phyloP scores from a whole-genome alignment of 208 protist genomes.

The Tritrichomonas musculus region DNA sequence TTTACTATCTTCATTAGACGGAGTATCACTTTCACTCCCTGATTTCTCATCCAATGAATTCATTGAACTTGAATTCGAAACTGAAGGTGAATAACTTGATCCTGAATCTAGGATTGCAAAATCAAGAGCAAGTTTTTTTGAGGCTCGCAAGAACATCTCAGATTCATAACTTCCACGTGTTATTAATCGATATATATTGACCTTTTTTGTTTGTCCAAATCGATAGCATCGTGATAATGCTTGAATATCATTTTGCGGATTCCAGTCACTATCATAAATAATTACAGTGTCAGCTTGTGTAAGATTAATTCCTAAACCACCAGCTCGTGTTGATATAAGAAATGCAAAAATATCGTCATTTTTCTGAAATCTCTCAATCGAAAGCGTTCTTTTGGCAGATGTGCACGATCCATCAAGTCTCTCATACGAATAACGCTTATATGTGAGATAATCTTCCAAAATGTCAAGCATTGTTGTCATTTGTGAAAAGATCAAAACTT shows the following conservation, averaged over 20 bases:
- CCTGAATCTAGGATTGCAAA: conserved; percentile 55
- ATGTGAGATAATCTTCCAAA: conserved; percentile 35
- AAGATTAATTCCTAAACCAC: conserved; percentile 67
- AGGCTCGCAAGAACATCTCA: conserved; percentile 71
- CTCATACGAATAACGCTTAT: conserved; percentile 37
- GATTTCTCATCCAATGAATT: too few species aligned
- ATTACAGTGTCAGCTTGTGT: conserved; percentile 60
- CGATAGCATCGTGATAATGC: conserved; percentile 79
- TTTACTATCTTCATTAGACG: conserved; percentile 29
- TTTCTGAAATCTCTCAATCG: background rate
- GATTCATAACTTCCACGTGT: conserved; percentile 82
- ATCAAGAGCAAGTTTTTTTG: conserved; percentile 72
- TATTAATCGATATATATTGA: conserved; percentile 83
- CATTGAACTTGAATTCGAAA: too few species aligned
- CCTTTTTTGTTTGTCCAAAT: conserved; percentile 77
- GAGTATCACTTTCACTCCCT: background rate
- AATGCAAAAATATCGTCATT: conserved; percentile 55
- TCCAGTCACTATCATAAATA: too few species aligned
- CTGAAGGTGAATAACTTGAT: too few species aligned
- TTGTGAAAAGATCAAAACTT: too few species aligned
- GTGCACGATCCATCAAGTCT: conserved; percentile 37
- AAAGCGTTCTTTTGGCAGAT: conserved; percentile 39
- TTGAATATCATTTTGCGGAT: conserved; percentile 90
- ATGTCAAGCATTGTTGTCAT: too few species aligned
- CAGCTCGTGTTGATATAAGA: conserved; percentile 64